Conservation (phyloP, 495 filamentous ascomycete genomes). For the Neurospora intermedia region DNA sequence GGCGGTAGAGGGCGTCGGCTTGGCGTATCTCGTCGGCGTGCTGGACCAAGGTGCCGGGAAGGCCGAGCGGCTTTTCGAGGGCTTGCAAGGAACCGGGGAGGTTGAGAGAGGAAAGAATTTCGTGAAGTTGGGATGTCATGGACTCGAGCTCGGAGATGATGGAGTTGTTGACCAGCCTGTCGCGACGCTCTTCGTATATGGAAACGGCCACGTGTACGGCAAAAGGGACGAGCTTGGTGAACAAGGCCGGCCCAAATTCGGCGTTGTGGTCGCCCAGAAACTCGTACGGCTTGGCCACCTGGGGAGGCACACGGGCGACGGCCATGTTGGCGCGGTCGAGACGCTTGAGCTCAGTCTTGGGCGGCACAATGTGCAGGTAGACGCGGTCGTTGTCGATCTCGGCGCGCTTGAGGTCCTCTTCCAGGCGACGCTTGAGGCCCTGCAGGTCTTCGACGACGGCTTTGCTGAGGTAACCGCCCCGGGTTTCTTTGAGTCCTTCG, state of each 20-base stretch:
- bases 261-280: conserved; percentile 63
- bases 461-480: conserved; percentile 67
- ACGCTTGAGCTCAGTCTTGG: conserved; percentile 77
- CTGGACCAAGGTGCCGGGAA: conserved; percentile 73
- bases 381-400: conserved; percentile 97
- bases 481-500: conserved; percentile 75
- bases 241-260: conserved; percentile 72
- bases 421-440: conserved; percentile 67
- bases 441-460: conserved; percentile 73
- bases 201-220: conserved; percentile 90
- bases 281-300: conserved; percentile 69
- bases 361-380: conserved; percentile 75
- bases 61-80: conserved; percentile 83
- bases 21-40: conserved; percentile 96
- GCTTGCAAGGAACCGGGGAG: conserved; percentile 90
- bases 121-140: conserved; percentile 69
- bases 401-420: conserved; percentile 80
- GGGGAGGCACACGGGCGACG: conserved; percentile 61
- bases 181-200: conserved; percentile 86
- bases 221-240: conserved; percentile 88
- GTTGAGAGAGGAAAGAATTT: conserved; percentile 73
- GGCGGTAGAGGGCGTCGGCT: conserved; percentile 66
- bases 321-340: conserved; percentile 89
- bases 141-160: conserved; percentile 78
- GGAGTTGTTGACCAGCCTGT: conserved; percentile 74